phyloP scores from a whole-genome alignment of 2,329 filamentous ascomycete genomes.

The Xylaria sp. region DNA sequence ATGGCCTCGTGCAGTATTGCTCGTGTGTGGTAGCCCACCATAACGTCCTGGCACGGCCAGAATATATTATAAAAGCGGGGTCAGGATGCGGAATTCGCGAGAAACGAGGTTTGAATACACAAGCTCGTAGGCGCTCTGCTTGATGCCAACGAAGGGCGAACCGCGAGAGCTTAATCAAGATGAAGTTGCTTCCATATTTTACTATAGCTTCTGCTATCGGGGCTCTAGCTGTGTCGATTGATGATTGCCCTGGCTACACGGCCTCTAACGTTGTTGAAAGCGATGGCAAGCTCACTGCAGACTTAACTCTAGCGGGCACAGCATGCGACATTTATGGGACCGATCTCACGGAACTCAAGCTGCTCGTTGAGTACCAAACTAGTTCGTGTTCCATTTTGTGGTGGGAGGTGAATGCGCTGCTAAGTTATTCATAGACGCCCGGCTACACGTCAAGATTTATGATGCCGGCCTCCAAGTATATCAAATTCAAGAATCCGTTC shows the following conservation, averaged over 20 bases:
- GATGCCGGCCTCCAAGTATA: conserved; percentile 34
- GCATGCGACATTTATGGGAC: conserved; percentile 34
- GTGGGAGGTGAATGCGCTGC: not conserved
- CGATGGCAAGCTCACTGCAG: conserved; percentile 30
- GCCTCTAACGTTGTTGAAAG: conserved; percentile 32
- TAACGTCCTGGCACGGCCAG: no score
- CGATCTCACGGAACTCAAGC: conserved; percentile 32
- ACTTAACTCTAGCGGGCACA: conserved; percentile 30
- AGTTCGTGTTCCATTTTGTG: conserved; percentile 13
- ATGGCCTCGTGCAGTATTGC: no score
- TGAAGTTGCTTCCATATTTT: conserved; percentile 16
- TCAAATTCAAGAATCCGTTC: conserved; percentile 34
- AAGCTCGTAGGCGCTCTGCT: not conserved
- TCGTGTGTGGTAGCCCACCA: not conserved
- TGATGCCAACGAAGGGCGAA: not conserved
- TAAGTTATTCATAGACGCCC: conserved; percentile 23
- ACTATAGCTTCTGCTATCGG: conserved; percentile 16
- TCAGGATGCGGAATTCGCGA: not conserved
- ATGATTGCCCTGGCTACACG: conserved; percentile 36
- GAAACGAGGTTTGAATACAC: not conserved
- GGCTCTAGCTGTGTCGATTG: conserved; percentile 21
- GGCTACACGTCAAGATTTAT: conserved; percentile 34
- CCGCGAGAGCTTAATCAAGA: conserved; percentile 1
- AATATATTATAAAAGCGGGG: conserved; percentile 4
- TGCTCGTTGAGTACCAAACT: conserved; percentile 36